Percentiles rank a stretch among this genome's conserved stretches.
Evolutionary conservation across 306 rosid species (phyloP).

Genomic region (Citrullus mucosospermus): DNA sequence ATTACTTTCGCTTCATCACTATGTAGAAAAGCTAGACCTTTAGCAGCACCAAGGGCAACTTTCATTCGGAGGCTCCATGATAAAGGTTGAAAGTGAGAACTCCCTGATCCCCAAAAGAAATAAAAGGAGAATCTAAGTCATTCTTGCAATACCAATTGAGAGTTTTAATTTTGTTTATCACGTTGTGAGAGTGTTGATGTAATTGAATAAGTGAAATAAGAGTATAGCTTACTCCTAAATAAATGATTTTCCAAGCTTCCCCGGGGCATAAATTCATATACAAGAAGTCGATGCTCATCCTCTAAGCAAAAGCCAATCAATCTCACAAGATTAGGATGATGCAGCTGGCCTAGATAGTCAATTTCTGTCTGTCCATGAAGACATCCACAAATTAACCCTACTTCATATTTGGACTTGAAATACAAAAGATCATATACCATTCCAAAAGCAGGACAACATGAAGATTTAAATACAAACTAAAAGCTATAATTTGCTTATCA

Average conservation of each 20-base stretch:
- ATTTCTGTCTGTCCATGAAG: constrained; percentile 57
- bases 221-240: constrained; percentile 68
- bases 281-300: constrained; percentile 86
- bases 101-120: constrained; percentile 33
- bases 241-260: constrained; percentile 92
- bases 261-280: constrained; percentile 80
- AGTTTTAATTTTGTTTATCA: no score
- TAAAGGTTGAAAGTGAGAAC: constrained; percentile 76
- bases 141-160: neutral
- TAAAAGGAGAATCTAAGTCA: neutral
- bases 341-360: constrained; percentile 82
- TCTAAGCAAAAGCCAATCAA: constrained; percentile 91
- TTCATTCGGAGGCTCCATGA: constrained; percentile 78
- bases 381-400: neutral
- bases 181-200: neutral
- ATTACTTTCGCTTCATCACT: constrained; percentile 91
- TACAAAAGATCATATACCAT: neutral
- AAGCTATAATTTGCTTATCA: neutral
- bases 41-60: constrained; percentile 85
- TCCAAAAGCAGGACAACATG: neutral
- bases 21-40: constrained; percentile 90
- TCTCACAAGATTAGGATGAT: constrained; percentile 86
- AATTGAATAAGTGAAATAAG: neutral
- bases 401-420: neutral
- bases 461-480: neutral